Evolutionary conservation across 2,329 filamentous ascomycete species (phyloP), one percentile per base, ranked within the genome.

Genomic region (Davidsoniella neocaledoniae): DNA sequence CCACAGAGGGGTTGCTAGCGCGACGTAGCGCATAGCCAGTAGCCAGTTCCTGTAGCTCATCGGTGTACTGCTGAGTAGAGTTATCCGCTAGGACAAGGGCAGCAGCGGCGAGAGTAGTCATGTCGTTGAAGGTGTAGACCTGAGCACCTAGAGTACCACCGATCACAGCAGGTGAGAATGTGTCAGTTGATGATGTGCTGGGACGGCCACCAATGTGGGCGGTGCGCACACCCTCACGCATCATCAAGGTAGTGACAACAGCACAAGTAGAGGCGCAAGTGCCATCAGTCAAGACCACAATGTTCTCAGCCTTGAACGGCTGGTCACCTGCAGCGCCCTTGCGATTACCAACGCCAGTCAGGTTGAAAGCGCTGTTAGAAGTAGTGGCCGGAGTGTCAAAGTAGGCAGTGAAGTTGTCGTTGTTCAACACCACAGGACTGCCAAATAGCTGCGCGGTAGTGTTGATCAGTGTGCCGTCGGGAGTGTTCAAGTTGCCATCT

Each of bases 121-220:
- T 57, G 26, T 61, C 57, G 26, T 57, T 51, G 38, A 66, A 56
- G 36, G 49, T 47, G 4, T 38, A 38, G 23, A 19, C 39, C 37
- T 19, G n/a, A 38, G 26, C 47, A 42, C 33, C 8, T 57, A 80
- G 77, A 44, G 76, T 71, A n/a, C 79, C 80, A n/a, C 79, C 77
- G 16, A 81, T 67, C 4, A 68, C 71, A 9, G 64, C 62, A 9
- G 29, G 29, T 12, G 29, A 33, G 12, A 33, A 33, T 4, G 8
- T 4, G 29, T 33, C 29, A 9, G 29, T 9, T 33, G 29, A 9
- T 4, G 29, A 33, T 12, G 12, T 33, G 29, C 29, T 12, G 0
- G 79, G 72, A 1, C 74, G 71, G 1, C 81, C 81, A 8, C 81
- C 79, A n/a, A 80, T 66, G 1, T 69, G 69, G 23, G 82, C 4